phyloP scores from a whole-genome alignment of 768 basidiomycete species.

The Hypsizygus marmoreus region DNA sequence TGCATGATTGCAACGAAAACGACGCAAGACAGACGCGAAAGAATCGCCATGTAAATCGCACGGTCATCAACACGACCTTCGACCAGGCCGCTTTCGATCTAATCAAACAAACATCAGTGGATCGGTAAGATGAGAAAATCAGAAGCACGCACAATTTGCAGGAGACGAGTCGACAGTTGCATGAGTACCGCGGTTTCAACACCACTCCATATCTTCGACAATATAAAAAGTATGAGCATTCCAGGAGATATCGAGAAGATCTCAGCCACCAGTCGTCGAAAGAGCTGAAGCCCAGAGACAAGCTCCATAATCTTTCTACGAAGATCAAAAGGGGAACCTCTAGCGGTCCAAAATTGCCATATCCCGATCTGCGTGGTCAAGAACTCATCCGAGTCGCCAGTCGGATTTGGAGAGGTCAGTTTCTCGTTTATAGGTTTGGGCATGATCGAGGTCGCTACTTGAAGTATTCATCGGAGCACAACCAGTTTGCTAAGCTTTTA shows the following conservation, averaged over 20 bases:
- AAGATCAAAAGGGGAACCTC: slow-evolving; percentile 8
- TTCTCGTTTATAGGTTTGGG: too few species aligned
- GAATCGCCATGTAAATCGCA: slow-evolving; percentile 19
- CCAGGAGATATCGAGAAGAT: slow-evolving; percentile 21
- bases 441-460: too few species aligned
- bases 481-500: too few species aligned
- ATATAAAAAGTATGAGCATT: slow-evolving; percentile 20
- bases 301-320: slow-evolving; percentile 6
- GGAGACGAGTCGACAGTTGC: slow-evolving; percentile 24
- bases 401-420: too few species aligned
- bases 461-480: too few species aligned
- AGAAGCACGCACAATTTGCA: slow-evolving; percentile 19
- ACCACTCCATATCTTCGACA: slow-evolving; percentile 25
- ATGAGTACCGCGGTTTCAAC: slow-evolving; percentile 26
- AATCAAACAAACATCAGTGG: too few species aligned
- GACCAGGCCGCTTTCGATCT: slow-evolving; percentile 24
- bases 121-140: neutral
- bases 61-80: slow-evolving; percentile 17
- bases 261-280: slow-evolving; percentile 22
- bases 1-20: slow-evolving; percentile 19
- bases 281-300: slow-evolving; percentile 16
- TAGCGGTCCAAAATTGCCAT: slow-evolving; percentile 17
- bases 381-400: too few species aligned
- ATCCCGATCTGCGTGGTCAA: slow-evolving; percentile 22
- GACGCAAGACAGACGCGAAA: slow-evolving; percentile 16